Conservation (phyloP, 1,139 yeast genomes). For the Taphrina sp. region DNA sequence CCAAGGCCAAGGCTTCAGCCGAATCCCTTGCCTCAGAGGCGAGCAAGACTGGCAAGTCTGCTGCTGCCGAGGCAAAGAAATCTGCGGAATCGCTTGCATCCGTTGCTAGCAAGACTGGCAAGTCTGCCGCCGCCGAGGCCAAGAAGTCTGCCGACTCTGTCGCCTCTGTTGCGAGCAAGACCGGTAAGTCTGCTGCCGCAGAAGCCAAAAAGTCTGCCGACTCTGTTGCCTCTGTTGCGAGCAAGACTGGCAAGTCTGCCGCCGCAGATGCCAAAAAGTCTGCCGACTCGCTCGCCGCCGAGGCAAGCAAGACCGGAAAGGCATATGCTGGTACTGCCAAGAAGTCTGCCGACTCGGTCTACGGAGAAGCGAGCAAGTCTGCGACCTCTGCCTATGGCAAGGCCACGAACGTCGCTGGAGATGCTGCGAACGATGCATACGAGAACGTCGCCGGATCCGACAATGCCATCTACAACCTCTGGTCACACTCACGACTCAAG, state of each 20-base stretch:
- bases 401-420: constrained; percentile 31
- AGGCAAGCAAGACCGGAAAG: constrained; percentile 22
- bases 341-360: constrained; percentile 14
- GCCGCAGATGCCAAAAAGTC: constrained; percentile 19
- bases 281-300: constrained; percentile 23
- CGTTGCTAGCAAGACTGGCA: constrained; percentile 18
- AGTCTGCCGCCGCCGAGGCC: constrained; percentile 23
- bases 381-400: constrained; percentile 34
- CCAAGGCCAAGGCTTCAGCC: constrained; percentile 17
- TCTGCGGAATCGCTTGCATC: constrained; percentile 20
- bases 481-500: constrained; percentile 49
- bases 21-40: constrained; percentile 22
- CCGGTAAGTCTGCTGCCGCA: constrained; percentile 23
- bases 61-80: constrained; percentile 17
- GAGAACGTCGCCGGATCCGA: constrained; percentile 35
- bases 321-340: constrained; percentile 16
- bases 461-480: constrained; percentile 39
- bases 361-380: constrained; percentile 19
- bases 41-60: constrained; percentile 14
- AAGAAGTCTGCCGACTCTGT: constrained; percentile 24
- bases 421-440: constrained; percentile 28
- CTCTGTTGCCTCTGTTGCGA: constrained; percentile 22
- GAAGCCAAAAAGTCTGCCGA: constrained; percentile 25
- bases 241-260: constrained; percentile 12
- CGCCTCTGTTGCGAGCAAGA: constrained; percentile 13